phyloP scores from a whole-genome alignment of 2,329 filamentous ascomycete species.

The Aschersonia sp. region DNA sequence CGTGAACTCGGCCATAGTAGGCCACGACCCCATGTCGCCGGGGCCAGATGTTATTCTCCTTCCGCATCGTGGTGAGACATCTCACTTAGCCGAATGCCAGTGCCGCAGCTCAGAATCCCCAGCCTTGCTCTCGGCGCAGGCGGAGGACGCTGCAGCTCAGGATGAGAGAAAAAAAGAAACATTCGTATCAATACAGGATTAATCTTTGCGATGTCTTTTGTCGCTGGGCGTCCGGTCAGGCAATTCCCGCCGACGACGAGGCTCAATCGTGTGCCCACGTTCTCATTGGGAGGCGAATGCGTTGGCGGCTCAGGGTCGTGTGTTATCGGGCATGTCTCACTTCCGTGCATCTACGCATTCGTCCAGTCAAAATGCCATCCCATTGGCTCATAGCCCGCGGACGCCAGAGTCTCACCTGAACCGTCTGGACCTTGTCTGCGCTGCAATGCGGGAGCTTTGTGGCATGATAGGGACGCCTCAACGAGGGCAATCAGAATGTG shows the following conservation, averaged over 20 bases:
- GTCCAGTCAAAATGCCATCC: neutral
- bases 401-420: neutral
- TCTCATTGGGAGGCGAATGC: neutral
- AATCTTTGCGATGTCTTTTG: neutral
- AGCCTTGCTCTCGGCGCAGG: too few relatives aligned
- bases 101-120: neutral
- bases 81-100: neutral
- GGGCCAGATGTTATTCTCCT: neutral
- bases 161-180: too few relatives aligned
- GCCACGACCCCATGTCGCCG: too few relatives aligned
- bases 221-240: neutral
- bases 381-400: neutral
- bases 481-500: neutral
- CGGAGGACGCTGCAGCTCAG: too few relatives aligned
- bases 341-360: neutral
- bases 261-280: neutral
- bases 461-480: neutral
- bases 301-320: neutral
- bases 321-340: neutral
- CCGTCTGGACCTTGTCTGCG: neutral
- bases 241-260: too few relatives aligned
- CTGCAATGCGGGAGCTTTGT: neutral
- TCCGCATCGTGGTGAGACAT: neutral
- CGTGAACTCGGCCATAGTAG: too few relatives aligned
- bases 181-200: too few relatives aligned